Base-by-base conservation (phyloP, 1,284 basidiomycete species). In the Grifola frondosa region DNA sequence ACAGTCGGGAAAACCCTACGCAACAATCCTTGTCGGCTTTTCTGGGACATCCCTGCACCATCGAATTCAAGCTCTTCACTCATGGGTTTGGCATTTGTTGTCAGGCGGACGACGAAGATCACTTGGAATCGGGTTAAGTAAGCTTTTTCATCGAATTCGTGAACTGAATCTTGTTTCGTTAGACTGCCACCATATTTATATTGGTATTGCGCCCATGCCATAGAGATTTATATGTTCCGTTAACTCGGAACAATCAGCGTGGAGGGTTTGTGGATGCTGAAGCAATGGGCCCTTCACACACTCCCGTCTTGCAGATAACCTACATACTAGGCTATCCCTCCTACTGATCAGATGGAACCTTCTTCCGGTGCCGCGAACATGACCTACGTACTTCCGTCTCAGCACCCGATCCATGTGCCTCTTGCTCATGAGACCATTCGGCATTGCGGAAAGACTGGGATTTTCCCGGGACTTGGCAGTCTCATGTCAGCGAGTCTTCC, bases 81-180 rank as follows among this genome's bases (percentile, higher is more conserved):
- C 21, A 30, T 25, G 21, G 32, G 22, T 32, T 29, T 46, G 37
- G 25, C 46, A n/a, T n/a, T n/a, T 40, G 51, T 53, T 44, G 46
- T 39, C 45, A 48, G 46, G 51, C 48, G 51, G 46, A 37, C 51
- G 38, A 35, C 43, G 48, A 50, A 48, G 48, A 50, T 46, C 50
- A 52, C 19, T 47, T 49, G 50, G 41, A 31, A 44, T 42, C 40
- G 38, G 46, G 30, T 39, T 36, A 45, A 46, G 51, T 50, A 46
- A 48, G 51, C 38, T 45, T 47, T 50, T 43, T 44, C 48, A 48
- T 50, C 46, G 42, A 37, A 48, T 45, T 49, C 42, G 47, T 48
- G 48, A 53, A 53, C 48, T 35, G 35, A 50, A 48, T 48, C 48
- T 53, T 45, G 20, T 31, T 39, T 41, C 28, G 42, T 48, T 41